Base-by-base conservation (phyloP, 441 rosid species). In the Jatropha multifida region DNA sequence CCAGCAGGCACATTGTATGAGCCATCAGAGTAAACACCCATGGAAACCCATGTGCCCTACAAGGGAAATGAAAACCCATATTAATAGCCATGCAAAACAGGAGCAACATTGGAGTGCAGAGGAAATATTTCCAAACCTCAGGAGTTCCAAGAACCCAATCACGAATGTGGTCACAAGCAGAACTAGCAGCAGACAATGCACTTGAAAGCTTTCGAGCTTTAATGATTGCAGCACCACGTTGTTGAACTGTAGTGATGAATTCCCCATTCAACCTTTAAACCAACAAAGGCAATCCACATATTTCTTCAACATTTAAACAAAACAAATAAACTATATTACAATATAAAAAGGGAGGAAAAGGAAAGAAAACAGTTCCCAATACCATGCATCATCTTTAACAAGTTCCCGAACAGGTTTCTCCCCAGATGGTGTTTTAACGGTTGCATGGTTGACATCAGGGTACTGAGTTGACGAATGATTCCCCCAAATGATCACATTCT, bases 91-190 rank as follows among this genome's bases (percentile, higher is more conserved):
- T 2, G 32, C 32, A 32, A 32, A 32, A 32, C 32, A 32, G 32
- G 32, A 32, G 32, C 32, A 32, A 32, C 32, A 32, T 32, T 32
- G 32, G 32, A 10, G 1, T 52, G 4, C 2, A 66, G 18, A 68
- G 8, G 32, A 60, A 71, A 37, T 54, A 69, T 65, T 44, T 37
- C 41, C 69, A 26, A 69, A 94, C 98, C 96, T 92, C 90, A 32
- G 97, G 94, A 72, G 97, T 93, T 86, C 96, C 99, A 80, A 92
- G 90, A 80, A 94, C 96, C 99, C 98, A 94, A 81, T 94, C 92
- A 69, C 88, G 97, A 52, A 93, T 87, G 80, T 93, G 99, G 77
- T 91, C 97, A 80, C 99, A 91, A 59, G 99, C 99, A 75, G 96
- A 85, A 82, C 94, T 93, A 67, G 96, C 99, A 79, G 97, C 97